Evolutionary conservation across 306 rosid genomes (phyloP).

Genomic region (Quercus agrifolia): DNA sequence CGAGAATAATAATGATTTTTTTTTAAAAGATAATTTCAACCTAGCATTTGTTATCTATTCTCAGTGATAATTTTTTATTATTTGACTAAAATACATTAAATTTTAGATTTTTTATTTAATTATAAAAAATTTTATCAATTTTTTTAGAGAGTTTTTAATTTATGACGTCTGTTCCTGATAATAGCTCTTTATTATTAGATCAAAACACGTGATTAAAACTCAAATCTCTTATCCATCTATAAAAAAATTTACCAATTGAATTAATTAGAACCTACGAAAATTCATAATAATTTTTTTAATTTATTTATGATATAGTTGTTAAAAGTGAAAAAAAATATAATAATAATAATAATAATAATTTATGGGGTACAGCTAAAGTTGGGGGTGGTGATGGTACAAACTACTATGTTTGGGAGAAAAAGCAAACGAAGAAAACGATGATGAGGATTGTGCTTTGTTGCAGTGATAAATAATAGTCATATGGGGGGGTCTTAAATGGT

Average conservation of each 20-base stretch:
- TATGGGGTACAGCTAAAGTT: too few relatives aligned
- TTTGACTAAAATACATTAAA: rapidly evolving
- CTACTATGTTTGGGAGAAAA: too few relatives aligned
- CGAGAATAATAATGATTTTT: too few relatives aligned
- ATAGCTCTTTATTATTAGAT: rapidly evolving
- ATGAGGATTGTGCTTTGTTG: neutral
- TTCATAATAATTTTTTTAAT: too few relatives aligned
- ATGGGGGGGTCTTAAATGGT: too few relatives aligned
- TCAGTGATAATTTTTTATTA: rapidly evolving
- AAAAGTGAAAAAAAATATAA: too few relatives aligned
- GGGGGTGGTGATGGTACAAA: too few relatives aligned
- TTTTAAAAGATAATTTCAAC: too few relatives aligned
- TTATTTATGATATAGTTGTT: too few relatives aligned
- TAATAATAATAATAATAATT: too few relatives aligned
- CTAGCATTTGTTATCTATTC: rapidly evolving
- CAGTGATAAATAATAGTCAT: neutral
- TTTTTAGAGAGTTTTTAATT: rapidly evolving
- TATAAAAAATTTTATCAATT: too few relatives aligned
- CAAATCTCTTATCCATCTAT: rapidly evolving
- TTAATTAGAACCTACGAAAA: rapidly evolving
- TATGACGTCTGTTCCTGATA: rapidly evolving
- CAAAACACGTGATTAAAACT: rapidly evolving
- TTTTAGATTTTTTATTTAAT: too few relatives aligned
- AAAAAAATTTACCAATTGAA: rapidly evolving
- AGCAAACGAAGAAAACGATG: neutral